These are phyloP conservation scores for Pelargonium myrrhifolium DNA, from an alignment of 441 rosid species.

Conservation along the genomic window DNA sequence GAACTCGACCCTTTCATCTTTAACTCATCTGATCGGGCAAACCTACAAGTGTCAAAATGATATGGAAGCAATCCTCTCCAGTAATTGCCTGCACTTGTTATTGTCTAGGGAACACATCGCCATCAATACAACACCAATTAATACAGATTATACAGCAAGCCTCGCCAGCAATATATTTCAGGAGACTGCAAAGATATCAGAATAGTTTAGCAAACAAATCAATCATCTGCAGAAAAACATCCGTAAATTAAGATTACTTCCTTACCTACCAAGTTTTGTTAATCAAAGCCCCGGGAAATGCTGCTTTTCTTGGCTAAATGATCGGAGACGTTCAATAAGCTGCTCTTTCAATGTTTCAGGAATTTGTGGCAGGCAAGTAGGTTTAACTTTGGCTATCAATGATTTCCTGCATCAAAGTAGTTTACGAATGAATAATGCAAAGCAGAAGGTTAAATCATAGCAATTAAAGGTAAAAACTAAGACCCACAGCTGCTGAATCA, in stretches of 20 bases:
- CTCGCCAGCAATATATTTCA: slow-evolving; percentile 7
- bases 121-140: slow-evolving; percentile 14
- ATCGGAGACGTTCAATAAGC: slow-evolving; percentile 32
- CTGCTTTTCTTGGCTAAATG: slow-evolving; percentile 33
- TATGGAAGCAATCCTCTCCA: neutral
- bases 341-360: slow-evolving; percentile 58
- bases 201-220: neutral
- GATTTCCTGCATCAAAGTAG: slow-evolving; percentile 45
- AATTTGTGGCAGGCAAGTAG: slow-evolving; percentile 41
- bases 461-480: neutral
- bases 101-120: slow-evolving; percentile 7
- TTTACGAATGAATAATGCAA: neutral
- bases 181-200: slow-evolving; percentile 25
- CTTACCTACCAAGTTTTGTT: slow-evolving; percentile 13
- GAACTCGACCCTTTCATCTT: slow-evolving; percentile 1
- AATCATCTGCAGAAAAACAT: neutral
- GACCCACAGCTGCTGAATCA: neutral
- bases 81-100: slow-evolving; percentile 13
- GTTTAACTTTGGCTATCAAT: slow-evolving; percentile 60
- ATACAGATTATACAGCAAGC: slow-evolving; percentile 16
- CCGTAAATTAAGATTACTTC: neutral
- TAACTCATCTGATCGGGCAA: no score
- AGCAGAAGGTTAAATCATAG: neutral
- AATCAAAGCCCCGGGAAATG: slow-evolving; percentile 16
- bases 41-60: slow-evolving; percentile 10